phyloP scores from a whole-genome alignment of 768 basidiomycete genomes.

The Suillus clintonianus region DNA sequence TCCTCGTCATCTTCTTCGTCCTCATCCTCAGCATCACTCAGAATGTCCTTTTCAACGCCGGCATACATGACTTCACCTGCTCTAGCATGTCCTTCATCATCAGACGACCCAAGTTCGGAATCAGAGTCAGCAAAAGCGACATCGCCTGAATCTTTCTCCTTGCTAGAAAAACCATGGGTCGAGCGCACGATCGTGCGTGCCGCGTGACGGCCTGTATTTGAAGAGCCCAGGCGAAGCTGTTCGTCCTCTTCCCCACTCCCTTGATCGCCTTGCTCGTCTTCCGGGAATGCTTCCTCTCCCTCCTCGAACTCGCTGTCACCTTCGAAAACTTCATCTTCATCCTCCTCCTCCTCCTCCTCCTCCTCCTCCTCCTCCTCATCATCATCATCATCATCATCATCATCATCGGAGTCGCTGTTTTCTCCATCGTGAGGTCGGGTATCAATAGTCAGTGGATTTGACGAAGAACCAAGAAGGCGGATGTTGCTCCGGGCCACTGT shows the following conservation, averaged over 20 bases:
- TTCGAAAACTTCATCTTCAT: conserved; percentile 33
- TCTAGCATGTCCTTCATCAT: conserved; percentile 38
- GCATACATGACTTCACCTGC: conserved; percentile 42
- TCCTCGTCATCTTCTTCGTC: conserved; percentile 39
- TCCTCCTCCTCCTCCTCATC: conserved; percentile 21
- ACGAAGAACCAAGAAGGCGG: conserved; percentile 80
- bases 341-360: conserved; percentile 30
- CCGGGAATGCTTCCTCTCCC: conserved; percentile 26
- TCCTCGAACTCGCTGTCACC: conserved; percentile 28
- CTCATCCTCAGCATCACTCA: conserved; percentile 49
- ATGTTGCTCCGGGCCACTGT: conserved; percentile 81
- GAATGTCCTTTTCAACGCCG: conserved; percentile 53
- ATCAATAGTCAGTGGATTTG: conserved; percentile 58
- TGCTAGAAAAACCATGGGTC: conserved; percentile 37
- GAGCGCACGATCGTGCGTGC: conserved; percentile 44
- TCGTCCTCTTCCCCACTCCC: conserved; percentile 10
- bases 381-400: conserved; percentile 27
- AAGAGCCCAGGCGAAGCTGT: background rate
- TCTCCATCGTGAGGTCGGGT: conserved; percentile 34
- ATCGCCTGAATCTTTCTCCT: conserved; percentile 39
- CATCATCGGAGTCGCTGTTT: conserved; percentile 37
- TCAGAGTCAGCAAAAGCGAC: conserved; percentile 79
- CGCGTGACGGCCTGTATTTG: conserved; percentile 50
- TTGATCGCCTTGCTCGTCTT: conserved; percentile 20
- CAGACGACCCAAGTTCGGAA: conserved; percentile 63